These are phyloP conservation scores for Wilhelminamyces savonicus DNA, from an alignment of 805 yeast species.

Conservation along the genomic window DNA sequence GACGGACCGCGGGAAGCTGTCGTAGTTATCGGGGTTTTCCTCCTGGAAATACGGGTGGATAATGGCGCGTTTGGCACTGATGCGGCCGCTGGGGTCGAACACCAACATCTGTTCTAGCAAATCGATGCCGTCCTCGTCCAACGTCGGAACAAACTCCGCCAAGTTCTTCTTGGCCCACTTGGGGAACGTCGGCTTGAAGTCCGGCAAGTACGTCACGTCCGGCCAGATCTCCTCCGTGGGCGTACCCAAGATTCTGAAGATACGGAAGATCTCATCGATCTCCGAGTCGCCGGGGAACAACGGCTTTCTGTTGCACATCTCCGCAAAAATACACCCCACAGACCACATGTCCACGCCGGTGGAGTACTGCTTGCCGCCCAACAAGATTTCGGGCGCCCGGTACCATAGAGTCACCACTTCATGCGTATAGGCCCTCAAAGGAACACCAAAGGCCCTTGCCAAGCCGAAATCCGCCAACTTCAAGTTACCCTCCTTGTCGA, in stretches of 20 bases:
- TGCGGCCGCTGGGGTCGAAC: conserved; percentile 90
- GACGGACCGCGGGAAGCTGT: conserved; percentile 29
- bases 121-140: conserved; percentile 82
- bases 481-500: conserved; percentile 91
- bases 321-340: conserved; percentile 95
- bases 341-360: conserved; percentile 99
- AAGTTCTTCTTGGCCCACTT: conserved; percentile 77
- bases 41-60: conserved; percentile 81
- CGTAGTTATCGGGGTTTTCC: conserved; percentile 27
- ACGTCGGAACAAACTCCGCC: conserved; percentile 64
- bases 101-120: conserved; percentile 71
- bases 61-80: conserved; percentile 90
- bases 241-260: conserved; percentile 88
- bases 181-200: conserved; percentile 89
- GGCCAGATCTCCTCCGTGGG: conserved; percentile 95
- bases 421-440: conserved; percentile 92
- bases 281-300: conserved; percentile 96
- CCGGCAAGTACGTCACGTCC: conserved; percentile 84
- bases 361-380: conserved; percentile 95
- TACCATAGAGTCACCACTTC: conserved; percentile 98
- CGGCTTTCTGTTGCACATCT: conserved; percentile 94
- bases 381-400: conserved; percentile 89
- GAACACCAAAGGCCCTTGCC: conserved; percentile 97
- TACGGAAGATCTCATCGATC: conserved; percentile 92
- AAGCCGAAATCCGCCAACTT: conserved; percentile 71